Base-by-base conservation (phyloP, 305 asterid species). In the Fraxinus dipetala region DNA sequence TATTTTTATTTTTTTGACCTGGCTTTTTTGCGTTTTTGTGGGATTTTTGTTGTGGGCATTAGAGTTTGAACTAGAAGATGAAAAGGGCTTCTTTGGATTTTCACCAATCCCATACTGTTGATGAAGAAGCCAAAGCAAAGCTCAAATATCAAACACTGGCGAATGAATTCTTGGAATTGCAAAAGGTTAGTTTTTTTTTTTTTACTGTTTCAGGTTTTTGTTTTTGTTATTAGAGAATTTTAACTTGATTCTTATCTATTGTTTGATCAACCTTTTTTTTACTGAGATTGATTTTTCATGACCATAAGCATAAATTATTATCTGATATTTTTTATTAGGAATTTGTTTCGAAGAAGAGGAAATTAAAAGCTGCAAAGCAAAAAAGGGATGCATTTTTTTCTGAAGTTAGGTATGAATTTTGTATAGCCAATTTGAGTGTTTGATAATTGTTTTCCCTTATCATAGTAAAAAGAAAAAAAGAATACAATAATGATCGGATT, bases 311-410 rank as follows among this genome's bases (percentile, higher is more conserved):
- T 26, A 30, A n/a, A 35, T 48, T 76, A 36, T 54, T 48, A 20
- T 36, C 67, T 63, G 51, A 20, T 40, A 36, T 76, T 10, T 36
- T 16, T 18, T 16, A 51, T 43, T 80, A 91, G 92, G 93, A 87
- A 78, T 80, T n/a, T 78, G 93, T 90, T 77, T 88, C 90, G 16
- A 90, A 80, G 86, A 91, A 90, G 89, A 89, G 84, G 84, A 90
- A 91, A 89, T 45, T 90, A 89, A 81, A 81, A 83, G 88, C 89
- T 81, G 89, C 92, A 69, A 84, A 83, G 81, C 81, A 77, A 70
- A 91, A 81, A 84, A 87, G 78, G 82, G 82, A 86, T 14, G 67
- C 48, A 78, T 65, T 84, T 78, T 78, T 81, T 65, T 85, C 88
- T 82, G 94, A 90, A 88, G 86, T 88, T 34, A 74, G 92, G 95